Evolutionary conservation across 306 rosid species (phyloP).

Genomic region (Quillaja saponaria): DNA sequence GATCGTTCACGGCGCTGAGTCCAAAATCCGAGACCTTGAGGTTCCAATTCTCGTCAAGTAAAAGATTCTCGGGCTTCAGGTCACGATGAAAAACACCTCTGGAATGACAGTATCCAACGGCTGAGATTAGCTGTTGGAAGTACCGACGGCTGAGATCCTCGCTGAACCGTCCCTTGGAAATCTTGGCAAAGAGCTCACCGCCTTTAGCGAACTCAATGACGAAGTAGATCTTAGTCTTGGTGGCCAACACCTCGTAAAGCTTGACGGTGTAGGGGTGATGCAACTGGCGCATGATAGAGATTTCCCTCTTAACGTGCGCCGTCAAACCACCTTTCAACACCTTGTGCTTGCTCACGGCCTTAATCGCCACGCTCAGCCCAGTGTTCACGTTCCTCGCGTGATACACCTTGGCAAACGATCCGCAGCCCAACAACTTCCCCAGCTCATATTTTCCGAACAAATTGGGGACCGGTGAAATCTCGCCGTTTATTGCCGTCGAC

Average conservation of each 20-base stretch:
- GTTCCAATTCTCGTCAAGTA: slow-evolving; percentile 62
- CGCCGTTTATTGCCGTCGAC: not conserved
- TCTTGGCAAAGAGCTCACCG: slow-evolving; percentile 63
- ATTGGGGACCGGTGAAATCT: not conserved
- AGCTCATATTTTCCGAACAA: slow-evolving; percentile 40
- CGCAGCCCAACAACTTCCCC: slow-evolving; percentile 55
- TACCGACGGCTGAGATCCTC: slow-evolving; percentile 63
- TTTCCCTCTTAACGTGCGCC: slow-evolving; percentile 65
- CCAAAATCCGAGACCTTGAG: slow-evolving; percentile 80
- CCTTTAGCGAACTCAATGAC: slow-evolving; percentile 74
- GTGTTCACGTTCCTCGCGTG: slow-evolving; percentile 51
- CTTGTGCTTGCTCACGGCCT: slow-evolving; percentile 64
- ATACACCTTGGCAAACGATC: slow-evolving; percentile 82
- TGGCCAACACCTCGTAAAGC: slow-evolving; percentile 70
- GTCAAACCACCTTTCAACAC: slow-evolving; percentile 36
- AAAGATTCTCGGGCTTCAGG: slow-evolving; percentile 78
- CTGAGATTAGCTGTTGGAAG: slow-evolving; percentile 73
- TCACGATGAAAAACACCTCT: slow-evolving; percentile 79
- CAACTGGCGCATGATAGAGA: slow-evolving; percentile 69
- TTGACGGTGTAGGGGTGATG: slow-evolving; percentile 62
- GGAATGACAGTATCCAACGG: slow-evolving; percentile 72
- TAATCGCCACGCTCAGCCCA: slow-evolving; percentile 71
- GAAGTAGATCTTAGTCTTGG: slow-evolving; percentile 74
- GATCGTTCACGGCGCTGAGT: slow-evolving; percentile 57
- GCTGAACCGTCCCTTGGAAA: slow-evolving; percentile 47